These are phyloP conservation scores for Mycothermus thermophilus DNA, from an alignment of 495 filamentous ascomycete species.

Conservation along the genomic window DNA sequence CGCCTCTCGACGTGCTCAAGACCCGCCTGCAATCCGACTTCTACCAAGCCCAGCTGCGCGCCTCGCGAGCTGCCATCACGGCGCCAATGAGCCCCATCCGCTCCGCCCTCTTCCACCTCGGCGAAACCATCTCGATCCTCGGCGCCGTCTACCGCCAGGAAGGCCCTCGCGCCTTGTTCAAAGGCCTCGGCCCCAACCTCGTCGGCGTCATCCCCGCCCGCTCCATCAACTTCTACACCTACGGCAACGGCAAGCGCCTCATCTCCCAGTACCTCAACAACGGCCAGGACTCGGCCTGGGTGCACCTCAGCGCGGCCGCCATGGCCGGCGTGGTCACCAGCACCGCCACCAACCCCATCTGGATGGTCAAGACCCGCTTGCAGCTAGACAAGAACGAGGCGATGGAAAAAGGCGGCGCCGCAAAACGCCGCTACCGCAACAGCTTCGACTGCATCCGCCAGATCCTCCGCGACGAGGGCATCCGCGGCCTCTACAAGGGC, in stretches of 20 bases:
- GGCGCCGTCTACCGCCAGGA: constrained; percentile 60
- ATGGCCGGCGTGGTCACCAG: constrained; percentile 65
- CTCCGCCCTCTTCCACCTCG: constrained; percentile 45
- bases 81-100: constrained; percentile 31
- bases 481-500: constrained; percentile 68
- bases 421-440: constrained; percentile 59
- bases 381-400: constrained; percentile 66
- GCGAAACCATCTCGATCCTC: constrained; percentile 72
- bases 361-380: constrained; percentile 79
- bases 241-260: constrained; percentile 74
- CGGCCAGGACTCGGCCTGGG: constrained; percentile 50
- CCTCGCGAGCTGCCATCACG: constrained; percentile 28
- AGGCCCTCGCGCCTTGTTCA: constrained; percentile 75
- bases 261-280: constrained; percentile 51
- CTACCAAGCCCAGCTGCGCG: constrained; percentile 56
- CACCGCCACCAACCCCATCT: constrained; percentile 84
- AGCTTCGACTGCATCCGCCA: constrained; percentile 68
- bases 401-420: constrained; percentile 31
- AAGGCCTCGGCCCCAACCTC: constrained; percentile 76
- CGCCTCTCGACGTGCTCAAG: constrained; percentile 81
- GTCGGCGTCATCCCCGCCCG: constrained; percentile 77
- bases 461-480: constrained; percentile 61
- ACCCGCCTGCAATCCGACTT: constrained; percentile 83
- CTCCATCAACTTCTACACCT: constrained; percentile 77
- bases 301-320: constrained; percentile 61